Conservation (phyloP, 371 early-diverging fungal species). For the Capillidium heterosporum region DNA sequence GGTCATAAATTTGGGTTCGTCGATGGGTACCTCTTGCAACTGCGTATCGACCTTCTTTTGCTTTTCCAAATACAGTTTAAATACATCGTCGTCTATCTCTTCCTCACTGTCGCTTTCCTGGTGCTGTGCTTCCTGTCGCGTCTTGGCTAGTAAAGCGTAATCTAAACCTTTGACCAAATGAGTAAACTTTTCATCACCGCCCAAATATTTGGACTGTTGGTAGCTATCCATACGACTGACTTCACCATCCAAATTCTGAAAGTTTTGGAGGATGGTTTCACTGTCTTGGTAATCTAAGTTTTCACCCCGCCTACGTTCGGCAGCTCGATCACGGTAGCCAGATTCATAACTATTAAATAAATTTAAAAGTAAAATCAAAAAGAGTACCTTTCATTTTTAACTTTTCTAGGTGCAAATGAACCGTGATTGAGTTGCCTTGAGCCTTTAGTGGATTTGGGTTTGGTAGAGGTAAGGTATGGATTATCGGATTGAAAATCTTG, state of each 20-base stretch:
- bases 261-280: conserved; percentile 21
- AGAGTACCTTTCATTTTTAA: neutral
- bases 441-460: neutral
- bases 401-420: neutral
- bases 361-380: neutral
- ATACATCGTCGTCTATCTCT: conserved; percentile 8
- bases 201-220: conserved; percentile 57
- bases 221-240: conserved; percentile 15
- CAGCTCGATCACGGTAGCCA: conserved; percentile 76
- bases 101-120: conserved; percentile 11
- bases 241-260: conserved; percentile 13
- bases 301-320: conserved; percentile 53
- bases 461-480: neutral
- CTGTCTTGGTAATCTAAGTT: conserved; percentile 32
- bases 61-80: conserved; percentile 9
- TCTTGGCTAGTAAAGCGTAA: conserved; percentile 50
- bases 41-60: conserved; percentile 1
- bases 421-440: neutral
- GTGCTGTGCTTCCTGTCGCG: conserved; percentile 21
- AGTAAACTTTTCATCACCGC: conserved; percentile 70
- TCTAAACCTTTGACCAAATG: conserved; percentile 87
- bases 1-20: conserved; percentile 12
- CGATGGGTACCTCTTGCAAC: neutral
- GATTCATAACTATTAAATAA: neutral
- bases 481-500: neutral